Evolutionary conservation across 2,329 filamentous ascomycete species (phyloP).

Genomic region (Harringtonia aguacate): DNA sequence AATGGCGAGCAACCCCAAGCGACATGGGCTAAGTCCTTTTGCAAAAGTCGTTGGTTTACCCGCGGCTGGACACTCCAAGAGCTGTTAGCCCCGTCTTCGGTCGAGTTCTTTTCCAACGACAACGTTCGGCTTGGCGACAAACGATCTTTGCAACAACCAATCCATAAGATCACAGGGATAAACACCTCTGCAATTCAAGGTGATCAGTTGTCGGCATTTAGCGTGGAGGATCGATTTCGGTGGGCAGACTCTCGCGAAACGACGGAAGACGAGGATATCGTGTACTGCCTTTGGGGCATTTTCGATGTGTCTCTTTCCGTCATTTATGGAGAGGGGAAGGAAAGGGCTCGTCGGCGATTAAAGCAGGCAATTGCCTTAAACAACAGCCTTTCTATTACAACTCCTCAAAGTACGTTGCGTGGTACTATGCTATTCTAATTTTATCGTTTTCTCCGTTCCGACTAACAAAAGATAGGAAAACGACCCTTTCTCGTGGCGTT

Average conservation of each 20-base stretch:
- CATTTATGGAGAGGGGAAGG: conserved; percentile 11
- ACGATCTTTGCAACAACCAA: conserved; percentile 10
- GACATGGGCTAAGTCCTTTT: too few species aligned
- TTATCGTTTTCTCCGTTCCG: neutral
- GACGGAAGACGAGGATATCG: conserved; percentile 9
- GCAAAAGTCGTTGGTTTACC: conserved; percentile 6
- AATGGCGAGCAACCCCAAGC: too few species aligned
- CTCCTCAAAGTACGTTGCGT: too few species aligned
- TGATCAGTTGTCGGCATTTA: conserved; percentile 10
- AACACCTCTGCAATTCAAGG: conserved; percentile 11
- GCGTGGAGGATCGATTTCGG: conserved; percentile 14
- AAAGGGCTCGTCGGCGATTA: conserved; percentile 5
- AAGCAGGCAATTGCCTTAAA: too few species aligned
- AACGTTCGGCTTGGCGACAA: conserved; percentile 15
- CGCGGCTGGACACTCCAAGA: too few species aligned
- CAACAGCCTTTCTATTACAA: too few species aligned
- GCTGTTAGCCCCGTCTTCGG: conserved; percentile 14
- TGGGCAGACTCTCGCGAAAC: conserved; percentile 8
- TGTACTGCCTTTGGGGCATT: conserved; percentile 13
- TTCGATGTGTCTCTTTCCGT: conserved; percentile 11
- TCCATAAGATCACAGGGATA: conserved; percentile 16
- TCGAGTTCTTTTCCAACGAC: conserved; percentile 18
- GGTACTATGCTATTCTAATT: too few species aligned
- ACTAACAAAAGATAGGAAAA: neutral
- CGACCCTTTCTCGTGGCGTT: conserved; percentile 12